These are phyloP conservation scores for Diaporthe aspalathi DNA, from an alignment of 2,329 filamentous ascomycete genomes.

Conservation along the genomic window DNA sequence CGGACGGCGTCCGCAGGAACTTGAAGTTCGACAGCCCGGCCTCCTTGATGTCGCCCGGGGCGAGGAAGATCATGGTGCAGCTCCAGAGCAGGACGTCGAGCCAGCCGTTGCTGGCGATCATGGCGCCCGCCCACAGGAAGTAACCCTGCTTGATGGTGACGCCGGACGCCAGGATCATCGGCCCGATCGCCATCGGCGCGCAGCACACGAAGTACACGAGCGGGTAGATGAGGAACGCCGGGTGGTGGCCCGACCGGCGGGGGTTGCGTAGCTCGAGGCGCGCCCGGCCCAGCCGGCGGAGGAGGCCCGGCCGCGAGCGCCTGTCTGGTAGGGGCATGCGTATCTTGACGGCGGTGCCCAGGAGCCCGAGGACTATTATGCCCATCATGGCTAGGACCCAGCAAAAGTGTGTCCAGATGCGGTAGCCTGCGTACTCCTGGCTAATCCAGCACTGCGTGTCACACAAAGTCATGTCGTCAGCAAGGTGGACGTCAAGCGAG, in stretches of 20 bases:
- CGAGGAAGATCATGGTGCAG: conserved; percentile 35
- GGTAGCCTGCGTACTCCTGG: conserved; percentile 26
- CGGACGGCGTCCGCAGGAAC: conserved; percentile 22
- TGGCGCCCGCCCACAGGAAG: conserved; percentile 33
- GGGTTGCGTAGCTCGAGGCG: conserved; percentile 19
- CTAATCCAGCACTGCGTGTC: conserved; percentile 30
- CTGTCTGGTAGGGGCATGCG: background rate
- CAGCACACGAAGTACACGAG: conserved; percentile 29
- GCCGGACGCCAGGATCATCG: conserved; percentile 20
- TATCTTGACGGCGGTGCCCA: conserved; percentile 12
- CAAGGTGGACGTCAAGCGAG: rapidly evolving
- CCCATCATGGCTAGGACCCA: conserved; percentile 27
- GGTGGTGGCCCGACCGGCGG: conserved; percentile 18
- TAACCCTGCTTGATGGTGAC: background rate
- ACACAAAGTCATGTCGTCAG: background rate
- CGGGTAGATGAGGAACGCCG: conserved; percentile 32
- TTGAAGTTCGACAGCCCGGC: conserved; percentile 23
- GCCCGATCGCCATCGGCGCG: conserved; percentile 31
- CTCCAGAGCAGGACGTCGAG: conserved; percentile 31
- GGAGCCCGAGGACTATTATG: conserved; percentile 2
- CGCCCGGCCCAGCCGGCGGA: background rate
- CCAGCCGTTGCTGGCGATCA: conserved; percentile 34
- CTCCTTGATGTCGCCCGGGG: conserved; percentile 20
- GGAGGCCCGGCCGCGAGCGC: background rate
- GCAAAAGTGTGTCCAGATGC: conserved; percentile 32